Conservation (phyloP, 495 filamentous ascomycete species). For the Aspergillus kassunensis region DNA sequence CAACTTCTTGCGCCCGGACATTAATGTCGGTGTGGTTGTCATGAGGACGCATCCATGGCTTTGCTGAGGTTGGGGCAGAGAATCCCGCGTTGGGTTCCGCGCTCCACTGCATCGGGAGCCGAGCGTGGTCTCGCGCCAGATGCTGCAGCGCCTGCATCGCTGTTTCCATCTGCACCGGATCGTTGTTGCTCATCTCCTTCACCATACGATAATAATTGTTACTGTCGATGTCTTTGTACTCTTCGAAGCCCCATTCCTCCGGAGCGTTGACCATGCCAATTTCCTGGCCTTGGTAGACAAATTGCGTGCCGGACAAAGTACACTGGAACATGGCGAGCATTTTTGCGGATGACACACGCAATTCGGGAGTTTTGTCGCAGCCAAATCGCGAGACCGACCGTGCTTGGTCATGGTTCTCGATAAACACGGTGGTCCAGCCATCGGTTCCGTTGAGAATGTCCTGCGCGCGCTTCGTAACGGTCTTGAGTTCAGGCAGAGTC, state of each 20-base stretch:
- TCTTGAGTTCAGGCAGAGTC: neutral
- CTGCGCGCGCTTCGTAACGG: constrained; percentile 59
- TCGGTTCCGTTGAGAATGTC: constrained; percentile 60
- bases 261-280: constrained; percentile 72
- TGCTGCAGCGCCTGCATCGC: neutral
- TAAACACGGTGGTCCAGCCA: constrained; percentile 67
- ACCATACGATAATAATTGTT: constrained; percentile 56
- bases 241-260: constrained; percentile 54
- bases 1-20: constrained; percentile 39
- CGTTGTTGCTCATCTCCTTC: constrained; percentile 29
- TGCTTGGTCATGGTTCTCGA: constrained; percentile 71
- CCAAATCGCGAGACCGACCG: constrained; percentile 59
- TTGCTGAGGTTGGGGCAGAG: constrained; percentile 29
- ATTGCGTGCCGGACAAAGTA: constrained; percentile 61
- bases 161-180: neutral
- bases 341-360: constrained; percentile 50
- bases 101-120: constrained; percentile 53
- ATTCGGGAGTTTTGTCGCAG: constrained; percentile 38
- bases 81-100: constrained; percentile 47
- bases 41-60: constrained; percentile 61
- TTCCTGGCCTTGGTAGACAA: constrained; percentile 74
- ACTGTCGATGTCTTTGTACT: constrained; percentile 69
- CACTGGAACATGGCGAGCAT: constrained; percentile 57
- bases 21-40: constrained; percentile 47
- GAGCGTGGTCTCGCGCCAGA: constrained; percentile 46